phyloP scores from a whole-genome alignment of 2,329 filamentous ascomycete species.

The Fusarium odoratissimum region DNA sequence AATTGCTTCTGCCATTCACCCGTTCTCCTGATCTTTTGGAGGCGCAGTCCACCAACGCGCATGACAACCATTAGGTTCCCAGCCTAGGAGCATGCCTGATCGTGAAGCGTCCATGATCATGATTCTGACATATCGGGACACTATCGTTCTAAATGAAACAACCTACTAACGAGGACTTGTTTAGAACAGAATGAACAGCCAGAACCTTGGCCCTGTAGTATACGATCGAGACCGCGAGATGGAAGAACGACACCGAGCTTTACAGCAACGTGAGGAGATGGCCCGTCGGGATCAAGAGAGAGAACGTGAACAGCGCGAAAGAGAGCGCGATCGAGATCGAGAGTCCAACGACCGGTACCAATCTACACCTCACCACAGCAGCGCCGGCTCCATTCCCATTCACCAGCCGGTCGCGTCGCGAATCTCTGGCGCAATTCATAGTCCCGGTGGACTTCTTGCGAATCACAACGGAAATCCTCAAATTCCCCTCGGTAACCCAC shows the following conservation, averaged over 20 bases:
- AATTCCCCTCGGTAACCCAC: conserved; percentile 64
- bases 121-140: background rate
- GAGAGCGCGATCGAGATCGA: conserved; percentile 65
- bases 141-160: conserved; percentile 1
- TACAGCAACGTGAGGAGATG: conserved; percentile 62
- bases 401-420: conserved; percentile 93
- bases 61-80: background rate
- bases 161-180: conserved; percentile 24
- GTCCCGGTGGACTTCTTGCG: conserved; percentile 86
- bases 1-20: conserved; percentile 23
- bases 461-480: conserved; percentile 73
- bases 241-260: conserved; percentile 60
- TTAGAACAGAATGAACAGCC: conserved; percentile 59
- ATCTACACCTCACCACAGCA: conserved; percentile 82
- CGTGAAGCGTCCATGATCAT: background rate
- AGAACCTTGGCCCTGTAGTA: conserved; percentile 54
- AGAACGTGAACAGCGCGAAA: conserved; percentile 68
- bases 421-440: conserved; percentile 85
- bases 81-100: background rate
- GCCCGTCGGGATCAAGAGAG: conserved; percentile 58
- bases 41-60: conserved; percentile 23
- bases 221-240: conserved; percentile 63
- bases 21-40: conserved; percentile 42
- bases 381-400: conserved; percentile 87
- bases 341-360: conserved; percentile 76